Percentiles rank a stretch among this genome's conserved stretches.
Conservation (phyloP, 2,329 filamentous ascomycete species). For the Botrytis galanthina region DNA sequence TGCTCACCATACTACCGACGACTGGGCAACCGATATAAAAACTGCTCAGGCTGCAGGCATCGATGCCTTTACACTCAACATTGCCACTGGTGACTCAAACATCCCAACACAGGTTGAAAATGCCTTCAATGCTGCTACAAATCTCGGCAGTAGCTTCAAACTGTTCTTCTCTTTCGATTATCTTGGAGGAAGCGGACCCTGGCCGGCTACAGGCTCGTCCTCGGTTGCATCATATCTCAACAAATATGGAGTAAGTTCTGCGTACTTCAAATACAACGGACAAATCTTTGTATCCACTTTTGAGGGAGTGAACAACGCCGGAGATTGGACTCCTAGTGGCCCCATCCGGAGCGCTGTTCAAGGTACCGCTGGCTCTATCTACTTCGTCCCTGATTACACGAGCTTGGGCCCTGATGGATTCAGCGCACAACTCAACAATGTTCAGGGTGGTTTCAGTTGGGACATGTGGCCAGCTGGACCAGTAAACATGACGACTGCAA, state of each 20-base stretch:
- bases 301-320: slow-evolving; percentile 45
- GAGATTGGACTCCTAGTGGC: slow-evolving; percentile 43
- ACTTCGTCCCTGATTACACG: slow-evolving; percentile 49
- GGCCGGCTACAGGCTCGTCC: slow-evolving; percentile 32
- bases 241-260: slow-evolving; percentile 36
- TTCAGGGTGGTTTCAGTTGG: slow-evolving; percentile 45
- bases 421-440: slow-evolving; percentile 33
- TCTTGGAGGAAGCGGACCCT: slow-evolving; percentile 32
- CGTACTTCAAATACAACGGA: slow-evolving; percentile 42
- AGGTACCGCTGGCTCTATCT: slow-evolving; percentile 37
- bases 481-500: slow-evolving; percentile 39
- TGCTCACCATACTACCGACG: slow-evolving; percentile 34
- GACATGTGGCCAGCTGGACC: slow-evolving; percentile 45
- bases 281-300: slow-evolving; percentile 52
- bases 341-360: slow-evolving; percentile 40
- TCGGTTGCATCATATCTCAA: slow-evolving; percentile 36
- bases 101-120: slow-evolving; percentile 39
- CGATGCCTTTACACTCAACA: slow-evolving; percentile 42
- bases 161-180: slow-evolving; percentile 41
- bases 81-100: slow-evolving; percentile 36
- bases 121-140: slow-evolving; percentile 39
- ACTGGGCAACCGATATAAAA: slow-evolving; percentile 39
- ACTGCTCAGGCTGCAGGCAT: slow-evolving; percentile 41
- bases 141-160: slow-evolving; percentile 30
- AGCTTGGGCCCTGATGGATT: slow-evolving; percentile 40